Conservation (phyloP, 1,284 basidiomycete species). For the Hemileia vastatrix region DNA sequence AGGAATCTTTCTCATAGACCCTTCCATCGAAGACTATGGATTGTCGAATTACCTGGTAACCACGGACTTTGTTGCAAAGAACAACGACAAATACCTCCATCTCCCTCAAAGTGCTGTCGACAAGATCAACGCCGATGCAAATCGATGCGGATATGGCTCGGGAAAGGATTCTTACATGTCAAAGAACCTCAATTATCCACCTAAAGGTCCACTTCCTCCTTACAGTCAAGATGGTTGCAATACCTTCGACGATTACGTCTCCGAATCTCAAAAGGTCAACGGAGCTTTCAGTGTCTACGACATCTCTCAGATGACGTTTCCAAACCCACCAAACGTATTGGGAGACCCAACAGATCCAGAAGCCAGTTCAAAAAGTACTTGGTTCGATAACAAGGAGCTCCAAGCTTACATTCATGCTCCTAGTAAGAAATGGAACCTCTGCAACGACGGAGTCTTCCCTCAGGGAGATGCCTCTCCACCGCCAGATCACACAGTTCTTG, state of each 20-base stretch:
- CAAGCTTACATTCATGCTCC: not conserved
- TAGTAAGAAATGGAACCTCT: constrained; percentile 4
- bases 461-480: not conserved
- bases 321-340: not conserved
- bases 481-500: not conserved
- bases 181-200: constrained; percentile 12
- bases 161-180: not conserved
- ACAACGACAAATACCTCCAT: not conserved
- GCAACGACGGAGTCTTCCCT: not conserved
- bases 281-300: not conserved
- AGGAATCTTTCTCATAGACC: not conserved
- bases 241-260: not conserved
- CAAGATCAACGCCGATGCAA: not conserved
- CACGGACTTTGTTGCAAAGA: not conserved
- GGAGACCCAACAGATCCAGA: not conserved
- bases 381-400: constrained; percentile 1
- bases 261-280: not conserved
- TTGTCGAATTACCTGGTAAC: not conserved
- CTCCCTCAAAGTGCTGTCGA: not conserved
- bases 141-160: not conserved
- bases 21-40: not conserved
- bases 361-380: not conserved
- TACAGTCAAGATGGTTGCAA: constrained; percentile 1
- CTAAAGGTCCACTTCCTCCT: constrained; percentile 5
- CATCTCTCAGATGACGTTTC: not conserved